Percentiles rank a stretch among this genome's conserved stretches.
Conservation (phyloP, 441 rosid genomes). For the Eruca vesicaria region DNA sequence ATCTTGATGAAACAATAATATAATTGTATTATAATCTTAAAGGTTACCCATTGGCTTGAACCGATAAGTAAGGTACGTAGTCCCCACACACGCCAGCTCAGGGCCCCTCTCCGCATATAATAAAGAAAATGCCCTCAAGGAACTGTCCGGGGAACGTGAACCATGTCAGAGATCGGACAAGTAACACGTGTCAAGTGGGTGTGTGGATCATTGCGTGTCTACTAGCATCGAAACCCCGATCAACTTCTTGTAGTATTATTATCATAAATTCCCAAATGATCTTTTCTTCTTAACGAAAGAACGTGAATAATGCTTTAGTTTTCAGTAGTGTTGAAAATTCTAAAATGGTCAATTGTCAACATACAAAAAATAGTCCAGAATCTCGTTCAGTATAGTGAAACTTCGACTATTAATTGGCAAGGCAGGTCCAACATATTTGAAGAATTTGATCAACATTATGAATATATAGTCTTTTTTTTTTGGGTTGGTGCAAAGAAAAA, state of each 20-base stretch:
- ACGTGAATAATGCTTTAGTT: neutral
- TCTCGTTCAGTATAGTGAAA: neutral
- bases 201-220: constrained; percentile 8
- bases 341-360: neutral
- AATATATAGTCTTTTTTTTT: neutral
- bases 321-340: neutral
- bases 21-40: neutral
- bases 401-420: neutral
- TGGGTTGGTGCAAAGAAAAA: neutral
- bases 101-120: neutral
- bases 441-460: neutral
- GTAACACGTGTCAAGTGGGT: constrained; percentile 32
- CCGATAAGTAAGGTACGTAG: constrained; percentile 4
- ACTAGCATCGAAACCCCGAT: neutral
- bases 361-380: neutral
- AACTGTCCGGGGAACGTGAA: constrained; percentile 30
- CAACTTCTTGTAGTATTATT: neutral
- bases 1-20: neutral
- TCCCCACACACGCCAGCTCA: constrained; percentile 23
- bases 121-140: neutral
- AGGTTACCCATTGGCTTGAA: neutral
- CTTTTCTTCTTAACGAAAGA: neutral
- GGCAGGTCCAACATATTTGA: neutral
- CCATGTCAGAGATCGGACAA: constrained; percentile 29
- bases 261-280: neutral